Percentiles rank a stretch among this genome's conserved stretches.
phyloP scores from a whole-genome alignment of 108 stramenopile genomes.

The Fistulifera solaris region DNA sequence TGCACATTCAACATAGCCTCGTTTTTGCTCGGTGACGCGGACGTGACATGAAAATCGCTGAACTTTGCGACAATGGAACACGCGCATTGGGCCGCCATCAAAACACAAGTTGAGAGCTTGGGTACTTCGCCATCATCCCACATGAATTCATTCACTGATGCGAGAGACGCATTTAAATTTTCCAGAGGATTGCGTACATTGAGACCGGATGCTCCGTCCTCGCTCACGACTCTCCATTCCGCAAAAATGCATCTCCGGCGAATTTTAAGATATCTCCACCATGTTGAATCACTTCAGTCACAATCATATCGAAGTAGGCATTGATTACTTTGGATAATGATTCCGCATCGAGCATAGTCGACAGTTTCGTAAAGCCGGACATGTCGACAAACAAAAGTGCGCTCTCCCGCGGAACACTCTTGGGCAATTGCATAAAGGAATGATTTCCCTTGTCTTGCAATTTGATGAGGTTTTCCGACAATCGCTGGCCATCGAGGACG shows the following conservation, averaged over 20 bases:
- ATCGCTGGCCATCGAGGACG: conserved; percentile 2
- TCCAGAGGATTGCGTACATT: conserved; percentile 1
- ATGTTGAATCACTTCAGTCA: conserved; percentile 43
- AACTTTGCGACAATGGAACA: conserved; percentile 26
- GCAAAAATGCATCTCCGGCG: conserved; percentile 43
- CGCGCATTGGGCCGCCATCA: conserved; percentile 17
- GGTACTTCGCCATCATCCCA: conserved; percentile 2
- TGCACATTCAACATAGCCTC: conserved; percentile 25
- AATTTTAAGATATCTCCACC: conserved; percentile 73
- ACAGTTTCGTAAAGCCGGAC: conserved; percentile 75
- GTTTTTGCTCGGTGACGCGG: neutral
- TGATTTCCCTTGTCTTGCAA: conserved; percentile 3
- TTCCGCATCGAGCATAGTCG: conserved; percentile 56
- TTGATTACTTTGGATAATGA: conserved; percentile 50
- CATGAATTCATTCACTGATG: conserved; percentile 7
- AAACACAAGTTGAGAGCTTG: conserved; percentile 9
- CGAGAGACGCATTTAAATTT: conserved; percentile 12
- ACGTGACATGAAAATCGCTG: conserved; percentile 12
- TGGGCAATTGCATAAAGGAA: conserved; percentile 10
- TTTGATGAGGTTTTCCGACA: conserved; percentile 5
- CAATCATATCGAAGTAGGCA: conserved; percentile 68
- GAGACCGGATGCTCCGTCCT: conserved; percentile 1
- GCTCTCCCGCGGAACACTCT: conserved; percentile 12
- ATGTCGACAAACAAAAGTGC: conserved; percentile 84
- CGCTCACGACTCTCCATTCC: conserved; percentile 27